These are phyloP conservation scores for Fusarium camptoceras DNA, from an alignment of 2,329 filamentous ascomycete genomes.

Conservation along the genomic window DNA sequence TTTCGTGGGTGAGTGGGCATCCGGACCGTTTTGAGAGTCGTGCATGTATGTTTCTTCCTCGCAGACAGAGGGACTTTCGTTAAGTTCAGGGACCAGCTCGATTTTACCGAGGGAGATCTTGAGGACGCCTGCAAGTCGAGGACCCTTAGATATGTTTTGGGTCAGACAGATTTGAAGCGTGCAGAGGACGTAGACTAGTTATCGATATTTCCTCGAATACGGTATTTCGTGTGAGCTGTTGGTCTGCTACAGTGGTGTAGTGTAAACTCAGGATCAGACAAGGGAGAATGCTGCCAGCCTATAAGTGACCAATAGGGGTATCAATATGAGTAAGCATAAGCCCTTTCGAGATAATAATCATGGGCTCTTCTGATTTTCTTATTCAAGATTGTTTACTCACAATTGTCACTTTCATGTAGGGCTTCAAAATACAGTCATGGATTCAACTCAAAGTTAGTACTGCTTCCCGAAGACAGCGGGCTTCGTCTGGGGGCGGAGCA, in stretches of 20 bases:
- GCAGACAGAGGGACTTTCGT: conserved; percentile 10
- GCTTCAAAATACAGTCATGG: conserved; percentile 19
- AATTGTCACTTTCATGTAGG: not conserved
- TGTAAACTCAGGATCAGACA: not conserved
- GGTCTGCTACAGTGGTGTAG: not conserved
- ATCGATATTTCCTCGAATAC: not conserved
- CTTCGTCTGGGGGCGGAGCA: conserved; percentile 12
- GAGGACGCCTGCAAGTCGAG: conserved; percentile 8
- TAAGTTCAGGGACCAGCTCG: conserved; percentile 21
- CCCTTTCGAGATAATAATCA: not conserved
- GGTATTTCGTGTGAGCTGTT: conserved; percentile 6
- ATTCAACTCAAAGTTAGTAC: conserved; percentile 14
- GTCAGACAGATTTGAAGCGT: not conserved
- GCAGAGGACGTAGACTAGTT: not conserved
- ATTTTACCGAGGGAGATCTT: conserved; percentile 4
- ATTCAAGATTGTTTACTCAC: not conserved
- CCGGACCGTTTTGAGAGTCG: conserved; percentile 15
- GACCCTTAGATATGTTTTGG: conserved; percentile 1
- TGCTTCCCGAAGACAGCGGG: not conserved
- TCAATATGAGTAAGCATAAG: not conserved
- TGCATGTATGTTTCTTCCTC: conserved; percentile 6
- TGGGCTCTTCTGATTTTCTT: not conserved
- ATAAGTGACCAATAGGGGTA: not conserved
- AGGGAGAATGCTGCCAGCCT: not conserved
- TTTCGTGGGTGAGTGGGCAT: conserved; percentile 20